phyloP scores from a whole-genome alignment of 805 yeast genomes.

The Jamesozyma piceae region DNA sequence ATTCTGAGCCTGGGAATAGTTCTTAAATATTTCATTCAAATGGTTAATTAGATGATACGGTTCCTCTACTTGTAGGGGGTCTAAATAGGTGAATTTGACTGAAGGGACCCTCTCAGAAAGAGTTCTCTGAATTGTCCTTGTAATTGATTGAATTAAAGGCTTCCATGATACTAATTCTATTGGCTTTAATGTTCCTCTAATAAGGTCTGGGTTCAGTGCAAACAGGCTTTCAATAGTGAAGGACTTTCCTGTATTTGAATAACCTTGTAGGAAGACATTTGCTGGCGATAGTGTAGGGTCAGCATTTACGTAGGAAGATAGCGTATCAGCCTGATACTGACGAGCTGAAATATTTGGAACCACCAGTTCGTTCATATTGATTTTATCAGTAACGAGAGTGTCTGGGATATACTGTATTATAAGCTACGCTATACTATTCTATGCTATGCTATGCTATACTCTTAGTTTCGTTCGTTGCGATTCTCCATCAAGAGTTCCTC shows the following conservation, averaged over 20 bases:
- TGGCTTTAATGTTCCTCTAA: conserved; percentile 18
- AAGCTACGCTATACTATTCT: no score
- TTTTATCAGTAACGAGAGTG: no score
- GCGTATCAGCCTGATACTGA: conserved; percentile 18
- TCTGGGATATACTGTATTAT: no score
- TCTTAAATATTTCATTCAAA: conserved; percentile 8
- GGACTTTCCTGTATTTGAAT: conserved; percentile 25
- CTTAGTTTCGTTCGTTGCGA: no score
- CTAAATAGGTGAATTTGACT: conserved; percentile 7
- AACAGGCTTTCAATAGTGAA: conserved; percentile 16
- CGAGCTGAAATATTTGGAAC: conserved; percentile 9
- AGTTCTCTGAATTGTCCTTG: conserved; percentile 17
- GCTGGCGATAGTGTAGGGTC: conserved; percentile 18
- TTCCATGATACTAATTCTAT: conserved; percentile 29
- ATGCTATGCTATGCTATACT: no score
- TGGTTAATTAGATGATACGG: conserved; percentile 20
- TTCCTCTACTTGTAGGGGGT: conserved; percentile 27
- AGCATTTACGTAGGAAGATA: conserved; percentile 15
- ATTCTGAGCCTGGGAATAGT: neutral
- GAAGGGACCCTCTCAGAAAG: conserved; percentile 11
- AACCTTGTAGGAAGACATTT: conserved; percentile 25
- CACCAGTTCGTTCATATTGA: neutral
- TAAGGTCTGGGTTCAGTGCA: conserved; percentile 9
- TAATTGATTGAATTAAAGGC: conserved; percentile 24
- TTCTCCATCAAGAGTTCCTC: no score